Base-by-base conservation (phyloP, 805 yeast genomes). In the Nakazawaea pomicola region DNA sequence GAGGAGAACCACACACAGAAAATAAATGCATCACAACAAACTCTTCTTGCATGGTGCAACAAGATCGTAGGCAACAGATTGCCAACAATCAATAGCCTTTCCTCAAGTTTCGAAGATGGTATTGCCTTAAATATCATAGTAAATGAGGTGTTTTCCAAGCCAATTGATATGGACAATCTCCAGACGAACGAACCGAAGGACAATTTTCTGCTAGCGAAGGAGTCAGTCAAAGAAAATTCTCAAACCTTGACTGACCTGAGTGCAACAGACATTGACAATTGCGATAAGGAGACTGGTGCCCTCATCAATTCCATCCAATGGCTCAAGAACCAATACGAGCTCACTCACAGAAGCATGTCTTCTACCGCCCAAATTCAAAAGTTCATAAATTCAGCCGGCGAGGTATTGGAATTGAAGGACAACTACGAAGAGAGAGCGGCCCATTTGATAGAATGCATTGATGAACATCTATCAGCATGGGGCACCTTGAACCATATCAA, bases 321-420 rank as follows among this genome's bases (percentile, higher is more conserved):
- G n/a, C n/a, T n/a, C n/a, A n/a, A n/a, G n/a, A n/a, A n/a, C n/a
- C n/a, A n/a, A n/a, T n/a, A n/a, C n/a, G n/a, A n/a, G n/a, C n/a
- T n/a, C n/a, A n/a, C n/a, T n/a, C n/a, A n/a, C n/a, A n/a, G n/a
- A n/a, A n/a, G n/a, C n/a, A n/a, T n/a, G n/a, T n/a, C 25, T 23
- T 23, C 25, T 8, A 23, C 10, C 10, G 25, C 25, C 10, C 25
- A 23, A n/a, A 48, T 65, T 6, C 65, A 61, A 38, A 51, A 53
- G 49, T 65, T 65, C 46, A 54, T 58, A n/a, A 64, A 61, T 9
- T 52, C 52, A 6, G 54, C 61, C 36, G 46, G 52, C 12, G 50
- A 60, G 2, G 54, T 59, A 1, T 30, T 55, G 14, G 46, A 55
- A 12, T 49, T 65, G 57, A 57, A 60, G 38, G 52, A 50, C 15